Conservation (phyloP, 2,329 filamentous ascomycete genomes). For the Magnaporthales sp. region DNA sequence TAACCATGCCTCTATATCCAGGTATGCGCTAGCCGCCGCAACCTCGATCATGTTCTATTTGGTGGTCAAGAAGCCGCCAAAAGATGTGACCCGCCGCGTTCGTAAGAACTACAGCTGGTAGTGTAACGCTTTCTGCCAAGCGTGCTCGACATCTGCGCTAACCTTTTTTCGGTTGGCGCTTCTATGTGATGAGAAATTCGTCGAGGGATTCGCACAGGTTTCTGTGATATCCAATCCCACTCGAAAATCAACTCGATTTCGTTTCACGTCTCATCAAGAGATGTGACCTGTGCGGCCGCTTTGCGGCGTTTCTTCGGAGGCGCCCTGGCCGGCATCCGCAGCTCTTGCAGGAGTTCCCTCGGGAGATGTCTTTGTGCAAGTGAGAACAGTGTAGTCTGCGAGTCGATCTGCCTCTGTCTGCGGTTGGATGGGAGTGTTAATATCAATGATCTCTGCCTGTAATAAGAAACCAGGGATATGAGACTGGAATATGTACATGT, state of each 20-base stretch:
- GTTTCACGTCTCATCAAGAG: conserved; percentile 32
- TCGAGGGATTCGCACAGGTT: neutral
- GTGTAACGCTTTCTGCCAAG: conserved; percentile 12
- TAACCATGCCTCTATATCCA: conserved; percentile 24
- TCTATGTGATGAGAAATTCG: neutral
- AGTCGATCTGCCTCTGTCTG: conserved; percentile 70
- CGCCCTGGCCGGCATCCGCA: conserved; percentile 59
- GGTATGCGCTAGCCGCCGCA: conserved; percentile 77
- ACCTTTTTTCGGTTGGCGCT: neutral
- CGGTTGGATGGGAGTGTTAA: conserved; percentile 8
- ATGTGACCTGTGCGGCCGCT: conserved; percentile 15
- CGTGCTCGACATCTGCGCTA: neutral
- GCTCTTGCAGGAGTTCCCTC: conserved; percentile 71
- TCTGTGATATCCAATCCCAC: neutral
- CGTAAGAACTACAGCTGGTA: conserved; percentile 71
- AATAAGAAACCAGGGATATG: conserved; percentile 13
- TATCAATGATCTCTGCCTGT: conserved; percentile 19
- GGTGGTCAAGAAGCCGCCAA: conserved; percentile 80
- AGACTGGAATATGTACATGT: neutral
- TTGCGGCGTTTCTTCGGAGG: conserved; percentile 38
- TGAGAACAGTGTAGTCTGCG: conserved; percentile 68
- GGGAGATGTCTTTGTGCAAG: conserved; percentile 78
- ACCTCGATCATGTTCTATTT: conserved; percentile 96
- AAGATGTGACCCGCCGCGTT: conserved; percentile 63
- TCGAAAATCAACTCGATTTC: conserved; percentile 7